Conservation (phyloP, 2,329 filamentous ascomycete genomes). For the Cyclaneusma minus region DNA sequence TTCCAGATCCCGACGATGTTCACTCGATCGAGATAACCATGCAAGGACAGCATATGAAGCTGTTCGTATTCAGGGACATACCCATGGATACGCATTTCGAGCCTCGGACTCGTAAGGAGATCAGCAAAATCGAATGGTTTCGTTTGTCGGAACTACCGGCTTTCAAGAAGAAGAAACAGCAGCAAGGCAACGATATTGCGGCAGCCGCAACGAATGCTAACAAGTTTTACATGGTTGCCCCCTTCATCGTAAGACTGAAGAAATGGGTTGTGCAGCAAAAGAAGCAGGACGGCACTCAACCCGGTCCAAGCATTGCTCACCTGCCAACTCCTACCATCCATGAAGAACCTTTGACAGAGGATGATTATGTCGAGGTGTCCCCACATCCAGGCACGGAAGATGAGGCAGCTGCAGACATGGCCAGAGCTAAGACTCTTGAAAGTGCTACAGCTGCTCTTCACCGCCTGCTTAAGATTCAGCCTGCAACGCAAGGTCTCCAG, state of each 20-base stretch:
- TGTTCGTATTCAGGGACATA: conserved; percentile 84
- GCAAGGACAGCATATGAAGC: conserved; percentile 79
- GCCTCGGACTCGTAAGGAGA: conserved; percentile 87
- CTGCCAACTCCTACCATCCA: conserved; percentile 27
- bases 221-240: conserved; percentile 97
- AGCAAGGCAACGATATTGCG: conserved; percentile 37
- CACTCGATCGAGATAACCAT: conserved; percentile 83
- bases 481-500: conserved; percentile 33
- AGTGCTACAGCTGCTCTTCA: conserved; percentile 33
- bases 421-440: conserved; percentile 26
- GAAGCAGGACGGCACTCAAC: conserved; percentile 49
- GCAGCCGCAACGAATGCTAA: conserved; percentile 48
- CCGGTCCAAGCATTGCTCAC: conserved; percentile 24
- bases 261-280: conserved; percentile 83
- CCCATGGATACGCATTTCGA: conserved; percentile 79
- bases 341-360: conserved; percentile 45
- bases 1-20: conserved; percentile 54
- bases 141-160: conserved; percentile 76
- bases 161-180: conserved; percentile 50
- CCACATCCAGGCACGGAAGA: conserved; percentile 9
- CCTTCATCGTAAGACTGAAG: conserved; percentile 72
- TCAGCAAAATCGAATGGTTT: conserved; percentile 95
- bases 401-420: conserved; percentile 7
- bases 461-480: conserved; percentile 38
- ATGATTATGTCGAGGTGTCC: conserved; percentile 25